Conservation (phyloP, 2,329 filamentous ascomycete genomes). For the Trichoderma koningii region DNA sequence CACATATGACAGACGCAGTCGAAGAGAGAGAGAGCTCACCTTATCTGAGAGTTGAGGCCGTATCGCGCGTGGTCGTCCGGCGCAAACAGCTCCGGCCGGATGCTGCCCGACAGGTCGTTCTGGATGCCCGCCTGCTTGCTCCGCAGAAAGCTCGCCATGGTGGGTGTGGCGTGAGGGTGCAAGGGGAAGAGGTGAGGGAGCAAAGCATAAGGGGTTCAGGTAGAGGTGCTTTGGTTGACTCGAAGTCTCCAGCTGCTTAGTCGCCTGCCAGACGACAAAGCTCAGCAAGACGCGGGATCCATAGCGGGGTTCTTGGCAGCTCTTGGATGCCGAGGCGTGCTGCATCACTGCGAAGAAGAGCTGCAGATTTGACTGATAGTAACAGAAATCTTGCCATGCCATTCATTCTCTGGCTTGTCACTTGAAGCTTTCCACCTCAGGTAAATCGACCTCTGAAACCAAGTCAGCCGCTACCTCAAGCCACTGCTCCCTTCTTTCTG, state of each 20-base stretch:
- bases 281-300: neutral
- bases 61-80: slow-evolving; percentile 83
- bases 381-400: too few species aligned
- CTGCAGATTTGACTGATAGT: too few species aligned
- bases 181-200: neutral
- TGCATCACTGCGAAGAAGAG: too few species aligned
- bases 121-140: slow-evolving; percentile 93
- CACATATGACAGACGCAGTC: neutral
- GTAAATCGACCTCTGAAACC: too few species aligned
- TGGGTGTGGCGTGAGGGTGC: slow-evolving; percentile 2
- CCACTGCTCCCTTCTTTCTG: too few species aligned
- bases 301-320: neutral
- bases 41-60: slow-evolving; percentile 76
- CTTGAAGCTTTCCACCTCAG: too few species aligned
- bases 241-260: too few species aligned
- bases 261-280: too few species aligned
- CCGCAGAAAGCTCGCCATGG: slow-evolving; percentile 84
- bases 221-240: neutral
- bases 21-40: slow-evolving; percentile 43
- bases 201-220: neutral
- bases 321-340: too few species aligned
- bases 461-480: too few species aligned
- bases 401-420: too few species aligned
- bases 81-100: slow-evolving; percentile 75
- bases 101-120: slow-evolving; percentile 82